Base-by-base conservation (phyloP, 371 early-diverging fungal genomes). In the Apophysomyces elegans region DNA sequence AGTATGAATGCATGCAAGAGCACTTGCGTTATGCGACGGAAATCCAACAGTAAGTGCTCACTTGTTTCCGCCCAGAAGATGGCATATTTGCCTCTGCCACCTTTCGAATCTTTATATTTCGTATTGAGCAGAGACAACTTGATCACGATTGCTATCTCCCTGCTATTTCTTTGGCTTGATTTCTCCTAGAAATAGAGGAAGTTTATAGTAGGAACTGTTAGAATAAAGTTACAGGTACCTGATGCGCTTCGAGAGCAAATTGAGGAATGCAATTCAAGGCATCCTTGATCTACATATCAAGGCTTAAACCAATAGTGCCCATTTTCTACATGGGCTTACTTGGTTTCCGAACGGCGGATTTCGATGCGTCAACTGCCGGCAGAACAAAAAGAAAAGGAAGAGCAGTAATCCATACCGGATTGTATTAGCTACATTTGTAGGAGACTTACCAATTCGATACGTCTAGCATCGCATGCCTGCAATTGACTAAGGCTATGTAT, bases 311-410 rank as follows among this genome's bases (percentile, higher is more conserved):
- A 26, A 26, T 26, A 2, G 2, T 26, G 32, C 32, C 32, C 2
- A 26, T 26, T 26, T 26, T 26, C 2, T 26, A 54, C 14, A 1
- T 46, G 13, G 32, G 32, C 32, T 26, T 72, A 81, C 81, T 65
- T 81, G 71, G 26, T 62, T 75, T 7, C 85, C 85, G 71, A 84
- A 84, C 0, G 85, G 85, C 13, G 85, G 81, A 45, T 79, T 78
- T 9, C 85, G 79, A 60, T 79, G 77, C 12, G 80, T 8, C 2
- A 84, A 64, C 84, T 84, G 50, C 3, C 6, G 41, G 45, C 50
- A 62, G 14, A 32, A 37, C 38, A 35, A 57, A 57, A 38, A 54
- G 61, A 41, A n/a, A 37, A 41, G 2, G 7, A 37, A 26, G 13
- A 45, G 14, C 57, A 56, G 13, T 64, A 16, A 35, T 59, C 11